A percentile compares a stretch with the other conserved stretches of the same genome.
Conservation (phyloP, 495 filamentous ascomycete genomes). For the Penicillium canescens region DNA sequence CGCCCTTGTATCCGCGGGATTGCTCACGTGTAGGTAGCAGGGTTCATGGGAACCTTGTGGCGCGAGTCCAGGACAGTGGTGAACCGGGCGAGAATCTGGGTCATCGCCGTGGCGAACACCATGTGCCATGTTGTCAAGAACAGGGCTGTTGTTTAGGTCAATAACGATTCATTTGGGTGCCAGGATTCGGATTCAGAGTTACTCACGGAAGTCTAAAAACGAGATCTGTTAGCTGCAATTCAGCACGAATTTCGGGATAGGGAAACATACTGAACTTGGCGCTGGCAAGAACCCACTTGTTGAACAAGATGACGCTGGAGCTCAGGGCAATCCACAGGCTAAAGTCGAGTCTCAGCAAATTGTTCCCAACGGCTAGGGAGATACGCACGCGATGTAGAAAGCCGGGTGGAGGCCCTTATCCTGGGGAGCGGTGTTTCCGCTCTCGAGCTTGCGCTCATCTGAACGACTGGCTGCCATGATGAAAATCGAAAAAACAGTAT, state of each 20-base stretch:
- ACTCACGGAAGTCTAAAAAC: slow-evolving; percentile 39
- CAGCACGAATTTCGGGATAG: not conserved
- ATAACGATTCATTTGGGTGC: not conserved
- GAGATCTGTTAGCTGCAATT: slow-evolving; percentile 20
- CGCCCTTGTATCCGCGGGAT: not conserved
- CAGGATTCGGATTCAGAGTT: not conserved
- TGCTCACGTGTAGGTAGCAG: slow-evolving; percentile 68
- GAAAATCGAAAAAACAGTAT: slow-evolving; percentile 13
- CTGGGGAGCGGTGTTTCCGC: slow-evolving; percentile 20
- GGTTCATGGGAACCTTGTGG: slow-evolving; percentile 85
- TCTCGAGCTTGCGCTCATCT: slow-evolving; percentile 37
- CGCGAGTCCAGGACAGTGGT: slow-evolving; percentile 80
- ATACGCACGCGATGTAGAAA: slow-evolving; percentile 78
- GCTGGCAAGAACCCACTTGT: slow-evolving; percentile 89
- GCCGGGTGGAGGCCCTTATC: slow-evolving; percentile 64
- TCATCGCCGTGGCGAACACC: slow-evolving; percentile 79
- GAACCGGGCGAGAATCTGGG: slow-evolving; percentile 78
- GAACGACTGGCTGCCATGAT: slow-evolving; percentile 35
- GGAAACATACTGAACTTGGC: slow-evolving; percentile 72
- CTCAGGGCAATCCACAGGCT: slow-evolving; percentile 87
- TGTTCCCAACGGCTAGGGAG: not conserved
- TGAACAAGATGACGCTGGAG: slow-evolving; percentile 92
- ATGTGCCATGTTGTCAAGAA: slow-evolving; percentile 90
- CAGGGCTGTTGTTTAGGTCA: slow-evolving; percentile 39
- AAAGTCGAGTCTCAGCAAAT: slow-evolving; percentile 16